Conservation (phyloP, 257 asterid species). For the Linderniella brevidens region DNA sequence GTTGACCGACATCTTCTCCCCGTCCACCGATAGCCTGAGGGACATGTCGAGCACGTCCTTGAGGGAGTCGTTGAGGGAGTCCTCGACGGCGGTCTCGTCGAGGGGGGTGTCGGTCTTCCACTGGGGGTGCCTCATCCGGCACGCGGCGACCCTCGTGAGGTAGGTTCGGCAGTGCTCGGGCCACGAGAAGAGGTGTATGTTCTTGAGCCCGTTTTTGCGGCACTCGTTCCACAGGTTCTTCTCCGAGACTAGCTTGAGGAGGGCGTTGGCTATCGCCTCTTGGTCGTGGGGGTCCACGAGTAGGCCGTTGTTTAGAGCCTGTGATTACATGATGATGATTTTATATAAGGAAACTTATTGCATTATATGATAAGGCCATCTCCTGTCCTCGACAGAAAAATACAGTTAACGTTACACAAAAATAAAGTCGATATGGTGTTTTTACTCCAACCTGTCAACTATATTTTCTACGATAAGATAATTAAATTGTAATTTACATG, state of each 20-base stretch:
- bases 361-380: background rate
- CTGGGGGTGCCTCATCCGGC: conserved; percentile 84
- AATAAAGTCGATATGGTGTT: no score
- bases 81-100: conserved; percentile 36
- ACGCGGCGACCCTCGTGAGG: conserved; percentile 53
- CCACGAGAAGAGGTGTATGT: conserved; percentile 79
- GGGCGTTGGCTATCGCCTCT: conserved; percentile 47
- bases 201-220: conserved; percentile 56
- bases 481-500: no score
- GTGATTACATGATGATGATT: background rate
- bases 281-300: conserved; percentile 79
- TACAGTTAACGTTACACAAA: no score
- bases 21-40: conserved; percentile 63
- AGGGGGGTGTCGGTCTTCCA: conserved; percentile 73
- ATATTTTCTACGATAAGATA: no score
- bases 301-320: conserved; percentile 65
- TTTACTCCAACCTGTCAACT: no score
- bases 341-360: no score
- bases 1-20: conserved; percentile 43
- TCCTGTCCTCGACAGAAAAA: background rate
- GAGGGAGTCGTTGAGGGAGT: conserved; percentile 68
- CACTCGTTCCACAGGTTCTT: conserved; percentile 73
- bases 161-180: conserved; percentile 82
- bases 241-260: conserved; percentile 60
- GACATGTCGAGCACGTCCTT: conserved; percentile 66